A percentile compares a stretch with the other conserved stretches of the same genome.
Evolutionary conservation across 306 rosid species (phyloP).

Genomic region (Trifolium pratense): DNA sequence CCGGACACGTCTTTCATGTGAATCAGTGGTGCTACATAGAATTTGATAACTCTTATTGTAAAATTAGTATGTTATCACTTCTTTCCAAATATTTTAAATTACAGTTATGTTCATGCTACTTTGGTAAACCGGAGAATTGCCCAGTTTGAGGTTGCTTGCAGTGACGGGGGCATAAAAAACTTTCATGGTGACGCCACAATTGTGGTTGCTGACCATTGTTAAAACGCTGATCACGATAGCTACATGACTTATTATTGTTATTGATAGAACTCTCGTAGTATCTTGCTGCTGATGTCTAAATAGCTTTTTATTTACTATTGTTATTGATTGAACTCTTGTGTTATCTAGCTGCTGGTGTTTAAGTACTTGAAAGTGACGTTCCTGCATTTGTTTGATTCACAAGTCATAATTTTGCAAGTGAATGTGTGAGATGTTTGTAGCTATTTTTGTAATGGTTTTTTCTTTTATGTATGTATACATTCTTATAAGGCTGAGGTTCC

Average conservation of each 20-base stretch:
- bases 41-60: neutral
- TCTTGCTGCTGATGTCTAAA: neutral
- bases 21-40: too few species aligned
- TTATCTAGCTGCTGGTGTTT: constrained; percentile 14
- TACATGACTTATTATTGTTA: neutral
- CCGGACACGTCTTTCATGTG: too few species aligned
- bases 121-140: neutral
- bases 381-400: neutral
- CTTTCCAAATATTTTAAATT: neutral
- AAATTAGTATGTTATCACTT: constrained; percentile 1
- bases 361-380: neutral
- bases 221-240: neutral
- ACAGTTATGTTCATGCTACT: neutral
- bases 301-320: constrained; percentile 3
- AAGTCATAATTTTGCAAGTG: constrained; percentile 8
- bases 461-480: neutral
- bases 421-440: neutral
- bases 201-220: neutral
- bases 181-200: neutral
- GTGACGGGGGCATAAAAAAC: neutral
- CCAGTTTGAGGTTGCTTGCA: too few species aligned
- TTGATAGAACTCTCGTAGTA: neutral
- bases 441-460: neutral
- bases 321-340: neutral
- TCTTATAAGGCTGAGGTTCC: constrained; percentile 16